Percentiles rank a stretch among this genome's conserved stretches.
These are phyloP conservation scores for Capsella rubella DNA, from an alignment of 441 rosid genomes.

Conservation along the genomic window DNA sequence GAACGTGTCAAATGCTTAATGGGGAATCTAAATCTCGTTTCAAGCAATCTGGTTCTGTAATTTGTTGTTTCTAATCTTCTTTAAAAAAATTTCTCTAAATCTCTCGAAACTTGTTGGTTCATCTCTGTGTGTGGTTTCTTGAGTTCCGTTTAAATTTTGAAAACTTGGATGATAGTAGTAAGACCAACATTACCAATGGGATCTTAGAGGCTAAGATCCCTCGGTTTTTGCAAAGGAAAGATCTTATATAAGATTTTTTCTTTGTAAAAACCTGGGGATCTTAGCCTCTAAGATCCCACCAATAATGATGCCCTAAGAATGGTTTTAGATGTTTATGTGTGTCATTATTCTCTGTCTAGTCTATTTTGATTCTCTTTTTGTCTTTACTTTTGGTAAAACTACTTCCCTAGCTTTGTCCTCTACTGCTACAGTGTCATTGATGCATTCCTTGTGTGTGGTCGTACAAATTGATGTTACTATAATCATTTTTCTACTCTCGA, in stretches of 20 bases:
- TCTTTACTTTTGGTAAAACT: constrained; percentile 28
- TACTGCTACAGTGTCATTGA: constrained; percentile 35
- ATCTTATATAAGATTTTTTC: too few species aligned
- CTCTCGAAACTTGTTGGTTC: constrained; percentile 3
- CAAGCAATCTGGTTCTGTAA: background rate
- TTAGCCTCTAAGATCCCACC: too few species aligned
- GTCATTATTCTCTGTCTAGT: constrained; percentile 33
- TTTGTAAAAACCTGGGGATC: too few species aligned
- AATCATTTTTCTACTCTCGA: constrained; percentile 14
- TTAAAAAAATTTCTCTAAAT: background rate
- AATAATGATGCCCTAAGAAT: too few species aligned
- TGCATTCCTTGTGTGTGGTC: constrained; percentile 33
- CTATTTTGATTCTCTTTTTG: constrained; percentile 28
- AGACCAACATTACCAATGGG: too few species aligned
- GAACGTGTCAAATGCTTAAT: constrained; percentile 33
- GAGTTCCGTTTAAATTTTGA: constrained; percentile 26
- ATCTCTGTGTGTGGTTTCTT: background rate
- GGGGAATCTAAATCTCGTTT: constrained; percentile 12
- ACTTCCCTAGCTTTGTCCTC: constrained; percentile 26
- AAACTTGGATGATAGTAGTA: constrained; percentile 6
- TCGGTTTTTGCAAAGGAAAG: too few species aligned
- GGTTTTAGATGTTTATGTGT: constrained; percentile 38
- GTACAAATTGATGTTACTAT: constrained; percentile 27
- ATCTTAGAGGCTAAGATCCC: too few species aligned
- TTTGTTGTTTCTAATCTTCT: background rate